Conservation (phyloP, 2,329 filamentous ascomycete species). For the Aspergillus ibericus region DNA sequence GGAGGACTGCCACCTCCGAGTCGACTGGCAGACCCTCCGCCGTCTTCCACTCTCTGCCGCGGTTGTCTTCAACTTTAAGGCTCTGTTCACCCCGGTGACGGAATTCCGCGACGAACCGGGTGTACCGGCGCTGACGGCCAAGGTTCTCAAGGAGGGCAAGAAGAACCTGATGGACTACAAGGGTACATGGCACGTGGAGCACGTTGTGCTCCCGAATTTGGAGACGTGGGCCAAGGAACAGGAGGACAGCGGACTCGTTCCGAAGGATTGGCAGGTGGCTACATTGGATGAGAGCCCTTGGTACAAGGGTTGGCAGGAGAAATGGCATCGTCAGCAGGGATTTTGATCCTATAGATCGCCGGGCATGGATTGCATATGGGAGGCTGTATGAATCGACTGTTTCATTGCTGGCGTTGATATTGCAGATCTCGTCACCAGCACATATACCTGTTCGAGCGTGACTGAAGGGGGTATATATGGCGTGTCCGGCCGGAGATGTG, state of each 20-base stretch:
- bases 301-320: slow-evolving; percentile 73
- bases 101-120: slow-evolving; percentile 72
- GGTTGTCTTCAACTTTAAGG: slow-evolving; percentile 86
- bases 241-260: slow-evolving; percentile 59
- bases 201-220: slow-evolving; percentile 66
- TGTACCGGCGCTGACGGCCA: slow-evolving; percentile 67
- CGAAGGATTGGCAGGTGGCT: slow-evolving; percentile 62
- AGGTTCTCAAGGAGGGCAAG: slow-evolving; percentile 71
- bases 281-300: slow-evolving; percentile 76
- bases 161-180: slow-evolving; percentile 74
- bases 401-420: background rate
- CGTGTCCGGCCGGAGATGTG: background rate
- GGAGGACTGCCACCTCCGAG: slow-evolving; percentile 66
- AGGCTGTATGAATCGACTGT: slow-evolving; percentile 2
- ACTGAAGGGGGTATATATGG: background rate
- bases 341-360: slow-evolving; percentile 43
- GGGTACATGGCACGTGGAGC: slow-evolving; percentile 75
- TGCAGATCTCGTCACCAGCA: background rate
- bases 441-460: background rate
- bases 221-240: slow-evolving; percentile 67
- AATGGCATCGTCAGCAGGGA: slow-evolving; percentile 67
- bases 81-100: slow-evolving; percentile 71
- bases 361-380: slow-evolving; percentile 1
- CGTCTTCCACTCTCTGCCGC: slow-evolving; percentile 73
- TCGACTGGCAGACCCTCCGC: slow-evolving; percentile 86